Evolutionary conservation across 2,329 filamentous ascomycete species (phyloP).

Genomic region (Celoporthe dispersa): DNA sequence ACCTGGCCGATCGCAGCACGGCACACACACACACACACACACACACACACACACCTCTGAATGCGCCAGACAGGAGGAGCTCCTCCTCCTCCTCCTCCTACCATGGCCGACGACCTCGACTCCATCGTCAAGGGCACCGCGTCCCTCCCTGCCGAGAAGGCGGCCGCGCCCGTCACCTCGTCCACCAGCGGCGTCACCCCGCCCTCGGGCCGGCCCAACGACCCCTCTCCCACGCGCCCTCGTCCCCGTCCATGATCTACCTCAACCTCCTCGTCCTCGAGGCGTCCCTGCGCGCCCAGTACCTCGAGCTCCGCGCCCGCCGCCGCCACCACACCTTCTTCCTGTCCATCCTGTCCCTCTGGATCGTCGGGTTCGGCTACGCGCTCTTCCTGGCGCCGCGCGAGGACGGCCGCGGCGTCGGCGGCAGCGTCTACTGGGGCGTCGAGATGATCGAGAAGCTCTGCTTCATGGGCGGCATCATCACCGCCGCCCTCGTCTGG

Average conservation of each 20-base stretch:
- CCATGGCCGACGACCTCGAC: constrained; percentile 74
- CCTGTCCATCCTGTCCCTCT: constrained; percentile 75
- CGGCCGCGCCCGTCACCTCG: constrained; percentile 46
- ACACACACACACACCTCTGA: neutral
- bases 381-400: constrained; percentile 93
- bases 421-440: constrained; percentile 95
- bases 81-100: constrained; percentile 20
- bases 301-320: constrained; percentile 85
- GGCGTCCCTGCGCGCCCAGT: constrained; percentile 89
- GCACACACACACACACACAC: neutral
- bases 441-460: constrained; percentile 90
- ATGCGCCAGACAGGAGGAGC: neutral
- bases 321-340: constrained; percentile 94
- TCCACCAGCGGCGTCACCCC: constrained; percentile 50
- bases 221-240: constrained; percentile 82
- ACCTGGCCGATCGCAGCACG: neutral
- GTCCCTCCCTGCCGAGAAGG: constrained; percentile 65
- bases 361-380: constrained; percentile 86
- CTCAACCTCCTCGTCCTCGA: constrained; percentile 97
- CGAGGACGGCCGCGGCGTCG: constrained; percentile 88
- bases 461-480: constrained; percentile 86
- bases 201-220: constrained; percentile 54
- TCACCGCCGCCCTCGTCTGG: constrained; percentile 88
- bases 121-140: constrained; percentile 86
- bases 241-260: constrained; percentile 93